A percentile compares a stretch with the other conserved stretches of the same genome.
These are phyloP conservation scores for Alternaria angustiovoidea DNA, from an alignment of 2,329 filamentous ascomycete species.

Conservation along the genomic window DNA sequence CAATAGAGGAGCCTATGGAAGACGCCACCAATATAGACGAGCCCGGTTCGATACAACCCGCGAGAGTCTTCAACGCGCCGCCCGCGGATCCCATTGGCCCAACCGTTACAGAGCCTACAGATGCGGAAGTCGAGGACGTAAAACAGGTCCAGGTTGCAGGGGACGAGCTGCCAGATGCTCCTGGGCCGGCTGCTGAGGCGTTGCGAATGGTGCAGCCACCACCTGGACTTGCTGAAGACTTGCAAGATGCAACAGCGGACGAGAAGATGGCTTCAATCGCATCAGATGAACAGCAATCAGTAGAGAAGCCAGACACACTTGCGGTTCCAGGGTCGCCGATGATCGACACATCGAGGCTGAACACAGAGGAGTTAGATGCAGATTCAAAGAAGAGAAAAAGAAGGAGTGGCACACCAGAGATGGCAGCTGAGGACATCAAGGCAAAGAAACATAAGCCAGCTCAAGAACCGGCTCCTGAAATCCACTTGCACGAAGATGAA, in stretches of 20 bases:
- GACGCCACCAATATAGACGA: slow-evolving; percentile 28
- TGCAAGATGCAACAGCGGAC: slow-evolving; percentile 10
- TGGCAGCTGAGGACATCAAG: slow-evolving; percentile 46
- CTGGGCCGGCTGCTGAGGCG: slow-evolving; percentile 35
- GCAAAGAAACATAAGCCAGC: slow-evolving; percentile 55
- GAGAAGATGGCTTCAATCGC: slow-evolving; percentile 31
- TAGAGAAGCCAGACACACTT: slow-evolving; percentile 42
- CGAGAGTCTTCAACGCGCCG: slow-evolving; percentile 23
- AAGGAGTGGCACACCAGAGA: slow-evolving; percentile 50
- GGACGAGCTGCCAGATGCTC: slow-evolving; percentile 28
- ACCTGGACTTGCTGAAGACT: slow-evolving; percentile 2
- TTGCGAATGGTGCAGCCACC: slow-evolving; percentile 22
- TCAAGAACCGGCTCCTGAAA: slow-evolving; percentile 41
- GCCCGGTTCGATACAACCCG: slow-evolving; percentile 25
- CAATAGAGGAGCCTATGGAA: slow-evolving; percentile 24
- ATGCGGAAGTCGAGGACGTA: slow-evolving; percentile 20
- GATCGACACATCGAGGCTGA: slow-evolving; percentile 44
- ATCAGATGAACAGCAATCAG: slow-evolving; percentile 39
- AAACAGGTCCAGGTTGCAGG: slow-evolving; percentile 8
- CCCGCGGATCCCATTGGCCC: slow-evolving; percentile 29
- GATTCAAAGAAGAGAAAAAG: slow-evolving; percentile 54
- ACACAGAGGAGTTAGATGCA: slow-evolving; percentile 49
- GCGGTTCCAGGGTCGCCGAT: slow-evolving; percentile 38
- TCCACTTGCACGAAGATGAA: slow-evolving; percentile 42
- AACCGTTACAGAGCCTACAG: slow-evolving; percentile 25